phyloP scores from a whole-genome alignment of 164 flowering plant genomes.

The Annona squamosa region DNA sequence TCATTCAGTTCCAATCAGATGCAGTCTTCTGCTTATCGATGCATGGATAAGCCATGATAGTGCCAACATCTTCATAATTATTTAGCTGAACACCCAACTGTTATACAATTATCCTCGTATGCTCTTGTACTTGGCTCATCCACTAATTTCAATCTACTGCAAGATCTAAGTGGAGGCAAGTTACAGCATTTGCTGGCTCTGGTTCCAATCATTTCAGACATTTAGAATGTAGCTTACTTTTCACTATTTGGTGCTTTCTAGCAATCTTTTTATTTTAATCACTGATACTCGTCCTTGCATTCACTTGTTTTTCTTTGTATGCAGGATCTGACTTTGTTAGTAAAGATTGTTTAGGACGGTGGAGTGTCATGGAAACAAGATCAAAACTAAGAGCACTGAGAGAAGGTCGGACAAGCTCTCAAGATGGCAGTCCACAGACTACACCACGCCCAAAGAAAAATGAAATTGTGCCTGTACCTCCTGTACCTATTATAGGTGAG shows the following conservation, averaged over 20 bases:
- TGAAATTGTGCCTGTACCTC: not conserved
- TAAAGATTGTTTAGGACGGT: not conserved
- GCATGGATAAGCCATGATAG: not conserved
- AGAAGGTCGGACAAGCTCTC: not conserved
- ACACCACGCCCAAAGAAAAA: slow-evolving; percentile 4
- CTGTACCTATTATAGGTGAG: not conserved
- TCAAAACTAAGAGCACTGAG: not conserved
- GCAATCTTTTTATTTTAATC: not conserved
- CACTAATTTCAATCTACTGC: not conserved
- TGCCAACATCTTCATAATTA: not conserved
- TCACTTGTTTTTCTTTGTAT: not conserved
- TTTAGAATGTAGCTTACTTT: not conserved
- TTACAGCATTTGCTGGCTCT: not conserved
- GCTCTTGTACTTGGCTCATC: not conserved
- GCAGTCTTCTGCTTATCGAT: not conserved
- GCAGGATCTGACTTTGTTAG: not conserved
- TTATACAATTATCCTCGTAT: not conserved
- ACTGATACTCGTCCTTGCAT: not conserved
- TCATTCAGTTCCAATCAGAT: not conserved
- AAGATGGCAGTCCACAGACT: not conserved
- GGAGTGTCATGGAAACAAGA: slow-evolving; percentile 3
- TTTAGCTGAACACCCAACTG: not conserved
- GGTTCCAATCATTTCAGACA: not conserved
- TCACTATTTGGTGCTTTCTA: not conserved
- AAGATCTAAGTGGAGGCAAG: not conserved